Evolutionary conservation across 306 rosid species (phyloP).

Genomic region (Canavalia gladiata): DNA sequence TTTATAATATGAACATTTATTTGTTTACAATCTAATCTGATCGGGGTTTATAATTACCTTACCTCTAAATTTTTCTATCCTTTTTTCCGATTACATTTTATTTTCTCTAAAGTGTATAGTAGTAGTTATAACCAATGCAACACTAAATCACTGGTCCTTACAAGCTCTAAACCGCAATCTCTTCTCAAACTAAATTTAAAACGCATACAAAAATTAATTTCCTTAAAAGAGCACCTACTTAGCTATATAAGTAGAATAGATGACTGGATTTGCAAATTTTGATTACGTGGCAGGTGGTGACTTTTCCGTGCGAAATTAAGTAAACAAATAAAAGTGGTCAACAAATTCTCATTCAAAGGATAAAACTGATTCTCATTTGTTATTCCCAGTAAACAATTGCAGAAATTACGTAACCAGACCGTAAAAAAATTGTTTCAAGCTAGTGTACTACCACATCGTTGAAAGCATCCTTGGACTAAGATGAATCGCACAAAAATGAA

Average conservation of each 20-base stretch:
- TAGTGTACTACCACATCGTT: conserved; percentile 5
- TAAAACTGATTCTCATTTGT: neutral
- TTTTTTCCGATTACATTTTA: neutral
- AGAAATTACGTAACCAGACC: neutral
- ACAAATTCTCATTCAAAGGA: conserved; percentile 2
- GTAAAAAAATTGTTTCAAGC: conserved; percentile 21
- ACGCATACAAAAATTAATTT: neutral
- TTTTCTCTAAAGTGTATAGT: neutral
- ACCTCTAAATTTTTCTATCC: no score
- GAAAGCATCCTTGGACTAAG: conserved; percentile 20
- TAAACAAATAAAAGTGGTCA: neutral
- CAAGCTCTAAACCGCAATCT: neutral
- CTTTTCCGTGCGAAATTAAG: neutral
- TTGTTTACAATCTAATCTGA: no score
- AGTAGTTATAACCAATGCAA: neutral
- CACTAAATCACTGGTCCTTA: no score
- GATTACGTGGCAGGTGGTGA: neutral
- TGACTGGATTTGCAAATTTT: neutral
- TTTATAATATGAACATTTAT: no score
- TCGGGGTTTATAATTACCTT: no score
- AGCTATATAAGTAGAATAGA: conserved; percentile 2
- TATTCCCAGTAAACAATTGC: neutral
- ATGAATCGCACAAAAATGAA: conserved; percentile 40
- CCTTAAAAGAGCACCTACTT: neutral
- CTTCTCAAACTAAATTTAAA: neutral